Evolutionary conservation across 164 flowering plant genomes (phyloP).

Genomic region (Echeveria elegans): DNA sequence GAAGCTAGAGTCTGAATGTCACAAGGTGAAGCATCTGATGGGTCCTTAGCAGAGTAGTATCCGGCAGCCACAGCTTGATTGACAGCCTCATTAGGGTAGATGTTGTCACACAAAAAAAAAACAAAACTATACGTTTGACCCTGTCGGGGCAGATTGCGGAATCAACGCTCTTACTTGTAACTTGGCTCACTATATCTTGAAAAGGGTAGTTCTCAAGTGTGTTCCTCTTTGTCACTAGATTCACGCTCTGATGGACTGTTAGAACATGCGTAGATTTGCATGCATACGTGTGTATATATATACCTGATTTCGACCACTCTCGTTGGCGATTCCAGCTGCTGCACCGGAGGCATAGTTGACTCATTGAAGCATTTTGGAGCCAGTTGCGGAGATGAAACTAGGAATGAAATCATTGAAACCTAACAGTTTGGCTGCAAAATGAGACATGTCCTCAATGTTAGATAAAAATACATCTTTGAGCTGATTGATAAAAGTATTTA

Average conservation of each 20-base stretch:
- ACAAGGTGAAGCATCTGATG: constrained; percentile 10
- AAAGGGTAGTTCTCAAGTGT: no score
- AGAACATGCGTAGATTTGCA: neutral
- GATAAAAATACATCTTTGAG: neutral
- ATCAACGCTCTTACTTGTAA: neutral
- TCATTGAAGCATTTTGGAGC: neutral
- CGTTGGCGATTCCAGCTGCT: constrained; percentile 7
- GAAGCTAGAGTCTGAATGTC: constrained; percentile 9
- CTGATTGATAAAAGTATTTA: neutral
- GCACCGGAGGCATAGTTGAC: constrained; percentile 10
- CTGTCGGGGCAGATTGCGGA: constrained; percentile 12
- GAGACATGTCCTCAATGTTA: no score
- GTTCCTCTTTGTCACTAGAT: no score
- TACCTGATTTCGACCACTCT: constrained; percentile 8
- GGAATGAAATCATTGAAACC: neutral
- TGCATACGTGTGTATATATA: neutral
- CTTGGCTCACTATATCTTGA: neutral
- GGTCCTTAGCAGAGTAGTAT: constrained; percentile 11
- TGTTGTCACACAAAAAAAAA: constrained; percentile 14
- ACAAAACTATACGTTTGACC: no score
- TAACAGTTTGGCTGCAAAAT: constrained; percentile 9
- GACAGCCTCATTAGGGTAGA: constrained; percentile 17
- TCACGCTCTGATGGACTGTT: no score
- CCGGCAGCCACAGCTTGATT: constrained; percentile 8
- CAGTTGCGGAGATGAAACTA: neutral